These are phyloP conservation scores for Aspergillus asperescens DNA, from an alignment of 495 filamentous ascomycete genomes.

Conservation along the genomic window DNA sequence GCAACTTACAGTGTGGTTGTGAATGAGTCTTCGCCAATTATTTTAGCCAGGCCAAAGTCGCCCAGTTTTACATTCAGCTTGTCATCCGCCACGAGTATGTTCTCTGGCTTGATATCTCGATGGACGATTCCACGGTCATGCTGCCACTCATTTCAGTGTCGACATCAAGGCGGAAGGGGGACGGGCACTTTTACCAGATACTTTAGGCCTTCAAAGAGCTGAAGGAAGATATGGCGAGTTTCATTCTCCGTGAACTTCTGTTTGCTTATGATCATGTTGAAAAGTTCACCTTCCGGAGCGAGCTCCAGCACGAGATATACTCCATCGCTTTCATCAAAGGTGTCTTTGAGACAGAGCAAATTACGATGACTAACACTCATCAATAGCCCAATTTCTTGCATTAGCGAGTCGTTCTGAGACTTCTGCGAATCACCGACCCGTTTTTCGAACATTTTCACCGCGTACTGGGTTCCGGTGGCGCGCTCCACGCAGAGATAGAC, in stretches of 20 bases:
- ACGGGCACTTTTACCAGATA: slow-evolving; percentile 65
- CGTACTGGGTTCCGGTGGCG: slow-evolving; percentile 72
- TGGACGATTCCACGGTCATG: slow-evolving; percentile 98
- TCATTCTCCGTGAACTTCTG: slow-evolving; percentile 81
- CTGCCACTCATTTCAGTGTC: slow-evolving; percentile 49
- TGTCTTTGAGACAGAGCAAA: slow-evolving; percentile 88
- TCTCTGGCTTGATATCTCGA: slow-evolving; percentile 98
- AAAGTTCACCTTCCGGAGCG: slow-evolving; percentile 87
- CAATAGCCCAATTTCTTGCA: slow-evolving; percentile 92
- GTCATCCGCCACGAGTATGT: slow-evolving; percentile 84
- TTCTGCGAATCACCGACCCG: slow-evolving; percentile 70
- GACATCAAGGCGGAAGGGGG: not conserved
- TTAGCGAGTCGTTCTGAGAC: slow-evolving; percentile 75
- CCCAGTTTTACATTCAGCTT: slow-evolving; percentile 85
- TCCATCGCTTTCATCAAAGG: slow-evolving; percentile 84
- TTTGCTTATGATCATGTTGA: slow-evolving; percentile 88
- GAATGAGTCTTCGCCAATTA: slow-evolving; percentile 97
- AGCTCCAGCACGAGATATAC: slow-evolving; percentile 92
- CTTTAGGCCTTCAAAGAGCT: slow-evolving; percentile 89
- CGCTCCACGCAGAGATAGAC: slow-evolving; percentile 90
- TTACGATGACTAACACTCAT: slow-evolving; percentile 98
- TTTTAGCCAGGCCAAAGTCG: slow-evolving; percentile 97
- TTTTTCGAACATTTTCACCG: slow-evolving; percentile 92
- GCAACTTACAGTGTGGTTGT: slow-evolving; percentile 77
- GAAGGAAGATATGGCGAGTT: slow-evolving; percentile 77